phyloP scores from a whole-genome alignment of 2,329 filamentous ascomycete species.

The Dactylellina parvicollis region DNA sequence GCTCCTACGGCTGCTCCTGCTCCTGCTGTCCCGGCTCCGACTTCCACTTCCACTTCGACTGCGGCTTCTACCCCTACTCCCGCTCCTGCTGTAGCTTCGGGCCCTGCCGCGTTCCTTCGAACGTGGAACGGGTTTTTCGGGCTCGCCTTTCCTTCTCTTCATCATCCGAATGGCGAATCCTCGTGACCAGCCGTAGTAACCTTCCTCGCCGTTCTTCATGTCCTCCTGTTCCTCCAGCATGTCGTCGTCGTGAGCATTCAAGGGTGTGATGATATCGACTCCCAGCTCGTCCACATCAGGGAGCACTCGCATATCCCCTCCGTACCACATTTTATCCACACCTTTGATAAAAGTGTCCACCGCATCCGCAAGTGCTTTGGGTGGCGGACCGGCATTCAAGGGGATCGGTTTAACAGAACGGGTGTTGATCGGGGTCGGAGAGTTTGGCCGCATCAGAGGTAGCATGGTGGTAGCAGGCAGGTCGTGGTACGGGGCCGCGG shows the following conservation, averaged over 20 bases:
- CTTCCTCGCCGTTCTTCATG: constrained; percentile 72
- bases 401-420: constrained; percentile 76
- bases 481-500: constrained; percentile 78
- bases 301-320: constrained; percentile 65
- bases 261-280: constrained; percentile 62
- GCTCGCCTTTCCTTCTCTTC: constrained; percentile 63
- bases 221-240: constrained; percentile 67
- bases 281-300: constrained; percentile 80
- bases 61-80: constrained; percentile 58
- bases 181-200: constrained; percentile 88
- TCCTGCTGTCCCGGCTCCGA: constrained; percentile 14
- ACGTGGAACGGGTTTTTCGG: constrained; percentile 23
- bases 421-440: constrained; percentile 76
- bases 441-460: constrained; percentile 79
- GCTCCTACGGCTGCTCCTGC: constrained; percentile 29
- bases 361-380: constrained; percentile 72
- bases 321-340: constrained; percentile 73
- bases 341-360: constrained; percentile 77
- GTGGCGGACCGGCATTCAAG: constrained; percentile 74
- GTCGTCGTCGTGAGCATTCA: constrained; percentile 62
- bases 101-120: constrained; percentile 59
- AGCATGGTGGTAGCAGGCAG: constrained; percentile 83
- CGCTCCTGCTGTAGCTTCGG: constrained; percentile 44
- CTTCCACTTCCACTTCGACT: constrained; percentile 48
- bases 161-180: constrained; percentile 85